Percentiles rank a stretch among this genome's conserved stretches.
phyloP scores from a whole-genome alignment of 1,284 basidiomycete genomes.

The Cryptococcus maquisensis region DNA sequence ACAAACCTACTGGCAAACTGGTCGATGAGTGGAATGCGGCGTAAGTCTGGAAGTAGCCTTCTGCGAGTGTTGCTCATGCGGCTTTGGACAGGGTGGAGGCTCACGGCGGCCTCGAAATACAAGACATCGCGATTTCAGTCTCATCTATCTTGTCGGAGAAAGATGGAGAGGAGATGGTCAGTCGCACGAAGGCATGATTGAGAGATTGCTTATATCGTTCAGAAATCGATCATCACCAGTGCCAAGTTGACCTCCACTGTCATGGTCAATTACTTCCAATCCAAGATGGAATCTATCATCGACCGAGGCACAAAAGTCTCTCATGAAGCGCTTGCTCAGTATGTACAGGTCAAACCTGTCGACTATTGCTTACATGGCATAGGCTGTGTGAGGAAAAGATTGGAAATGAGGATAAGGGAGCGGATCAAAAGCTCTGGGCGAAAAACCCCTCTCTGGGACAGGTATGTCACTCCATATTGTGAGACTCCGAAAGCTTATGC shows the following conservation, averaged over 20 bases:
- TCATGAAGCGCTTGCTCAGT: slow-evolving; percentile 72
- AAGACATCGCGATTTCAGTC: slow-evolving; percentile 73
- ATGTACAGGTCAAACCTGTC: not conserved
- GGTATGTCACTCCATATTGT: slow-evolving; percentile 50
- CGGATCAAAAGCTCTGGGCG: slow-evolving; percentile 84
- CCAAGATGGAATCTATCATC: slow-evolving; percentile 83
- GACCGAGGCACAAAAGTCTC: slow-evolving; percentile 87
- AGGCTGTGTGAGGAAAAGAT: slow-evolving; percentile 64
- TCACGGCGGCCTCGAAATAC: slow-evolving; percentile 57
- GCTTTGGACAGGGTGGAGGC: slow-evolving; percentile 19
- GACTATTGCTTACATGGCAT: not conserved
- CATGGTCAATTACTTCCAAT: slow-evolving; percentile 77
- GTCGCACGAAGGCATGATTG: slow-evolving; percentile 45
- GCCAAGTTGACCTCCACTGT: slow-evolving; percentile 78
- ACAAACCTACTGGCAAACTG: slow-evolving; percentile 45
- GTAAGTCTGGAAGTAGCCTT: slow-evolving; percentile 33
- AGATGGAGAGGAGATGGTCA: slow-evolving; percentile 82
- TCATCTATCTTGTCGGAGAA: slow-evolving; percentile 79
- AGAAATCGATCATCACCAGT: slow-evolving; percentile 75
- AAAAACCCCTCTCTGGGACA: slow-evolving; percentile 68
- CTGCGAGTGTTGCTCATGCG: no score
- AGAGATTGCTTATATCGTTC: slow-evolving; percentile 8
- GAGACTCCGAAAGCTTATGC: not conserved
- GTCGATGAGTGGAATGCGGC: slow-evolving; percentile 54
- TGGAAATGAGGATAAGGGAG: slow-evolving; percentile 78